phyloP scores from a whole-genome alignment of 1,284 basidiomycete species.

The Coriolopsis trogii region DNA sequence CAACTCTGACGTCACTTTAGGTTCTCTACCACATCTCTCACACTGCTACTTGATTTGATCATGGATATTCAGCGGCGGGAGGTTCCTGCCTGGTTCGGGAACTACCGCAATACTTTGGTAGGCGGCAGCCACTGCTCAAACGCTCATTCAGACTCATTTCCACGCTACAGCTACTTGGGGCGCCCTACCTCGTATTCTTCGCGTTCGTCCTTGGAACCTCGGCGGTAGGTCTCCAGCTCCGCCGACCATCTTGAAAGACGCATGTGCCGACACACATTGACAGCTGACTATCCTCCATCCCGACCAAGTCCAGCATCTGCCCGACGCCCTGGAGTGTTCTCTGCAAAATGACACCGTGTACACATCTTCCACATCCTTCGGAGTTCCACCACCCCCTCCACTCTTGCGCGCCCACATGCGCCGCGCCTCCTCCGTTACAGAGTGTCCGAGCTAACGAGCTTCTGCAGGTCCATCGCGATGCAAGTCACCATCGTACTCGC shows the following conservation, averaged over 20 bases:
- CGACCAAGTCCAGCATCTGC: constrained; percentile 17
- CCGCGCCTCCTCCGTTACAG: constrained; percentile 16
- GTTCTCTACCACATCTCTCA: constrained; percentile 24
- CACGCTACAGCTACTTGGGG: constrained; percentile 19
- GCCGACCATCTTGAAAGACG: background rate
- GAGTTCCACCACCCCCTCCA: constrained; percentile 10
- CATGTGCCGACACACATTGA: too few species aligned
- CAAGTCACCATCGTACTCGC: constrained; percentile 20
- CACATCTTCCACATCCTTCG: too few species aligned
- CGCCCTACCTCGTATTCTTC: constrained; percentile 25
- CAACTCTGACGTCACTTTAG: too few species aligned
- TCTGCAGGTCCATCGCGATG: constrained; percentile 17
- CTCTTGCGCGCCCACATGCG: too few species aligned
- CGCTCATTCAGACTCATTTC: background rate
- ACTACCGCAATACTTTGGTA: background rate
- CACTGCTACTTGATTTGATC: too few species aligned
- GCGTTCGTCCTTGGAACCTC: constrained; percentile 15
- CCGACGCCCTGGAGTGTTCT: constrained; percentile 24
- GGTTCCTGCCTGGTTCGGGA: too few species aligned
- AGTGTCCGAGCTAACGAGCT: constrained; percentile 6
- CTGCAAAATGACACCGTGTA: too few species aligned
- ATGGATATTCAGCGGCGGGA: too few species aligned
- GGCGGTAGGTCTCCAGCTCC: constrained; percentile 3
- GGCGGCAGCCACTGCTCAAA: background rate
- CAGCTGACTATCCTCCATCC: constrained; percentile 23